Base-by-base conservation (phyloP, 768 basidiomycete species). In the Hypholoma sublateritium region DNA sequence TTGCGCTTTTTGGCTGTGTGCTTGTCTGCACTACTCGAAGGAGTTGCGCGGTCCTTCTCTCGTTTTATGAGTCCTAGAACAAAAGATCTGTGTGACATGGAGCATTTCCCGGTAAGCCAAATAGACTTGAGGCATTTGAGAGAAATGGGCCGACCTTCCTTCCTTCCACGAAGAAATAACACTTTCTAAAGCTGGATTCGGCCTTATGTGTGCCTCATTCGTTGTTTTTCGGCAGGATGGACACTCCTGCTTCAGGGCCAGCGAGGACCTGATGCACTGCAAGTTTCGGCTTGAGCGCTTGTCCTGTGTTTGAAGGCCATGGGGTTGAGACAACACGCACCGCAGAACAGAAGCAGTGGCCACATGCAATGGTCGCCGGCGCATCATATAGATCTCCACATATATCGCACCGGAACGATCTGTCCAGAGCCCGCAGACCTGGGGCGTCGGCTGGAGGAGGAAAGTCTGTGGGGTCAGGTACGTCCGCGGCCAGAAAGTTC, bases 331-430 rank as follows among this genome's bases (percentile, higher is more conserved):
- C 35, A 60, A 35, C 22, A 55, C 86, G 62, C 60, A 91, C 89
- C 64, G 81, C 67, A 13, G 89, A 91, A 72, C 92, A 93, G 67
- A 93, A 94, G 47, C 84, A 87, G 64, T 94, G 92, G 1, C 90
- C 91, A 65, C 92, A 93, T 5, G 69, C 69, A 4, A 93, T 78
- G 2, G 83, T 83, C 24, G 93, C 86, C 4, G 92, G 92, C 0
- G 80, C 90, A 50, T 81, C 81, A 64, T 83, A 89, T 34, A 86
- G 76, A 57, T 92, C 89, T 37, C 85, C 77, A 66, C 92, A 94
- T 53, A 94, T 91, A 24, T 80, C 78, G 63, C 92, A 94, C 14
- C 88, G 79, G 57, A 89, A 72, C 9, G 86, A 78, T 17, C 78
- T 68, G 62, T 94, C 92, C 16, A 93, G 69, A 25, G 74, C 72